phyloP scores from a whole-genome alignment of 495 filamentous ascomycete species.

The Trichoderma orchidacearum region DNA sequence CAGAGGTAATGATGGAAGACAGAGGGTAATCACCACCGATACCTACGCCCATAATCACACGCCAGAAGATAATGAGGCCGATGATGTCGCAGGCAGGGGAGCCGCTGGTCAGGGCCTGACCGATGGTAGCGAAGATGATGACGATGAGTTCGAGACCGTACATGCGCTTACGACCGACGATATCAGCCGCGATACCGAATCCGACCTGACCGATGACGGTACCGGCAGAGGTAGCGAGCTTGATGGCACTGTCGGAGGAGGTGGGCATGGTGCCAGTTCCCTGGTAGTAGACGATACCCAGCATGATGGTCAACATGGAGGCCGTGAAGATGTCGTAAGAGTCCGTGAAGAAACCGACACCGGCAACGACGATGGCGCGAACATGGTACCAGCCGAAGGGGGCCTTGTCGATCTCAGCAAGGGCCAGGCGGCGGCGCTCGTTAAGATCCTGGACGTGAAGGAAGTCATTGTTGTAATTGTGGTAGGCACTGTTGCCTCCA shows the following conservation, averaged over 20 bases:
- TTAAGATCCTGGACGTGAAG: slow-evolving; percentile 55
- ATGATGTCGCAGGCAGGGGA: slow-evolving; percentile 59
- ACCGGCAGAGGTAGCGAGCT: slow-evolving; percentile 75
- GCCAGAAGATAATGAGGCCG: slow-evolving; percentile 79
- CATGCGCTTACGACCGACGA: slow-evolving; percentile 62
- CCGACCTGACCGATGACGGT: slow-evolving; percentile 75
- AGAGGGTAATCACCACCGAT: slow-evolving; percentile 84
- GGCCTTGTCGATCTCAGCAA: slow-evolving; percentile 62
- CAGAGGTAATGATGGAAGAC: slow-evolving; percentile 70
- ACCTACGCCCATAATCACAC: slow-evolving; percentile 70
- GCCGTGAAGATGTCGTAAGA: slow-evolving; percentile 68
- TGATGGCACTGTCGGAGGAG: slow-evolving; percentile 67
- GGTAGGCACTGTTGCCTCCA: slow-evolving; percentile 54
- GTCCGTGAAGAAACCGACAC: slow-evolving; percentile 69
- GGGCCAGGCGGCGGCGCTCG: slow-evolving; percentile 53
- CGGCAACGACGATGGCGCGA: slow-evolving; percentile 57
- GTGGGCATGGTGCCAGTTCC: slow-evolving; percentile 39
- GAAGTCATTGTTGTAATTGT: slow-evolving; percentile 53
- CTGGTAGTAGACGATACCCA: slow-evolving; percentile 61
- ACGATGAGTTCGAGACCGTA: slow-evolving; percentile 82
- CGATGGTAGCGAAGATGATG: slow-evolving; percentile 75
- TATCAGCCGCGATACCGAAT: slow-evolving; percentile 72
- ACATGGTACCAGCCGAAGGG: slow-evolving; percentile 68
- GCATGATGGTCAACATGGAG: slow-evolving; percentile 49
- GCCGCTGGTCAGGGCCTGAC: slow-evolving; percentile 54